Base-by-base conservation (phyloP, 176 grass and related monocot genomes). In the Poa pratensis region DNA sequence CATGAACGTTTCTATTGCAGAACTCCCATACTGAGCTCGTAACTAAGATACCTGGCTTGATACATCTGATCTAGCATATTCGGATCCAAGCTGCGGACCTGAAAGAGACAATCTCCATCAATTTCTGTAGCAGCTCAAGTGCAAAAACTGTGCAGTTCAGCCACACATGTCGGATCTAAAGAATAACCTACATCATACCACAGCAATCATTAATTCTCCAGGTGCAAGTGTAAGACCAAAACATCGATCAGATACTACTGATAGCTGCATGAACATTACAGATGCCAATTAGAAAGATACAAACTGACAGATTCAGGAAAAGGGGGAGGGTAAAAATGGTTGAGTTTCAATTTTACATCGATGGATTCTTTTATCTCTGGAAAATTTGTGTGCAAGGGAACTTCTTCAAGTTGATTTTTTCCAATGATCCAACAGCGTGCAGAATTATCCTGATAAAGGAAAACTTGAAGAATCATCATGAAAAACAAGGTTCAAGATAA, bases 51-150 rank as follows among this genome's bases (percentile, higher is more conserved):
- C 96, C 91, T 94, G 86, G 86, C 91, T 84, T 98, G 91, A 92
- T 98, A 98, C 93, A 98, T 98, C 84, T 85, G 96, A 50, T 98
- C 84, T 87, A 98, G 72, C 76, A 98, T 83, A 46, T 92, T 88
- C 1, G 70, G 50, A 69, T 98, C 93, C 83, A 98, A 92, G 84
- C 85, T 89, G 48, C 91, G 91, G 32, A 95, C 93, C 91, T 95
- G 89, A 90, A 78, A 77, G 27, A 40, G 22, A 54, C 2, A 18
- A 77, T 46, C 16, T 64, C 39, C 27, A 81, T 63, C 26, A 89
- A 43, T 64, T 82, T 10, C 7, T 88, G 18, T 34, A 28, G 34
- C 75, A 46, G 43, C 71, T 70, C 69, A 85, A 75, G 27, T 63
- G 70, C 71, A 86, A 19, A 49, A 65, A 45, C 7, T 43, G 42